Percentiles rank a stretch among this genome's conserved stretches.
Evolutionary conservation across 1,284 basidiomycete genomes (phyloP).

Genomic region (Mycosarcoma mackinlayi): DNA sequence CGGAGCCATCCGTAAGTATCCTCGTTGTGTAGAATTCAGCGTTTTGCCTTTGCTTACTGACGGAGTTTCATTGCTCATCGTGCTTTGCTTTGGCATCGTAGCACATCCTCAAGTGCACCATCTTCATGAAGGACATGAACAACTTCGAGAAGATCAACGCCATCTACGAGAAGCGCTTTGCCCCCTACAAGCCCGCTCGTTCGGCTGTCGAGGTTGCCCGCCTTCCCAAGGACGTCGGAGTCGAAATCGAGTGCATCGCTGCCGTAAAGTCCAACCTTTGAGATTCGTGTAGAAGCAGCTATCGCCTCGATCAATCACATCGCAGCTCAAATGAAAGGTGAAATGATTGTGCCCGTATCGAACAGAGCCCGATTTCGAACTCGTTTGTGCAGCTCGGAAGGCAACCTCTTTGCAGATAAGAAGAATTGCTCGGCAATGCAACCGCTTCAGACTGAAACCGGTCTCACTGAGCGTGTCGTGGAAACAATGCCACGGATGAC

Average conservation of each 20-base stretch:
- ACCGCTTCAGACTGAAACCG: neutral
- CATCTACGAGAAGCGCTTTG: constrained; percentile 67
- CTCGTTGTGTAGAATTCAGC: too few relatives aligned
- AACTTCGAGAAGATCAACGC: constrained; percentile 87
- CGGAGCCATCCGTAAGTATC: constrained; percentile 50
- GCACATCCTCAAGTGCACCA: constrained; percentile 69
- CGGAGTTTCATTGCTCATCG: neutral
- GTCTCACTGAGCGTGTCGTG: too few relatives aligned
- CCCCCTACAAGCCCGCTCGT: constrained; percentile 83
- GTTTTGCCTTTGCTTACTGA: neutral
- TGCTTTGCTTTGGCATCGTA: neutral
- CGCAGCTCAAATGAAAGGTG: too few relatives aligned
- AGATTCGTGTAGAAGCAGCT: neutral
- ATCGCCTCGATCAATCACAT: neutral
- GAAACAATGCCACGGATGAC: too few relatives aligned
- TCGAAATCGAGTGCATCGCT: constrained; percentile 92
- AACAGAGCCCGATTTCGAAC: neutral
- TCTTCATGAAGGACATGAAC: constrained; percentile 92
- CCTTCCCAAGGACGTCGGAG: constrained; percentile 81
- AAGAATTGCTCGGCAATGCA: neutral
- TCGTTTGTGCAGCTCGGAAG: neutral
- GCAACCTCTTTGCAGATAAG: neutral
- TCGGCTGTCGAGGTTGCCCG: constrained; percentile 79
- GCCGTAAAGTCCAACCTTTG: constrained; percentile 58
- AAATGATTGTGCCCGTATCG: too few relatives aligned